Evolutionary conservation across 176 grass and related monocot species (phyloP), one percentile per base, ranked within the genome.

Genomic region (Olyra latifolia): DNA sequence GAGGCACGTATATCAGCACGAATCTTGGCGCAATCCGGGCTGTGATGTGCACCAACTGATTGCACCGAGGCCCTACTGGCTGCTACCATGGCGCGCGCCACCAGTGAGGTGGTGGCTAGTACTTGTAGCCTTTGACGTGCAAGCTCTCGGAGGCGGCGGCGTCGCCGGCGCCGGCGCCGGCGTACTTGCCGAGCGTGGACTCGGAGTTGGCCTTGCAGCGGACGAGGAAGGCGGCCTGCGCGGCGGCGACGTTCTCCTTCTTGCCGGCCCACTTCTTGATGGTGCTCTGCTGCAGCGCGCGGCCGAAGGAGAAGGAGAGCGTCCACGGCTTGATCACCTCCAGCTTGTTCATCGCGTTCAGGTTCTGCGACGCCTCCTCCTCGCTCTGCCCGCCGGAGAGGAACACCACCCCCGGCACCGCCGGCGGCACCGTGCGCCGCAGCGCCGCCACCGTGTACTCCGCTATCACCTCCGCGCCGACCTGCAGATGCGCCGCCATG

Each of bases 241-340:
- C 92, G 27, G 84, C 77, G 13, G 85, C 80, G 11, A 94, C 85
- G 72, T 94, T 92, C 87, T 98, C 95, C 49, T 87, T 80, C 83
- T 98, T 94, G 20, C 92, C 90, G 15, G 32, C 75, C 95, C 95
- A 98, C 83, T 94, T 98, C 95, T 94, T 98, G 87, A 98, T 90
- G 2, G 95, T 94, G 86, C 95, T 98, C 86, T 87, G 83, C 83
- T 94, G 95, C 80, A 98, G 83, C 72, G 92, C 95, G 64, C 95
- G 88, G 56, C 95, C 95, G 59, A 94, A 98, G 52, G 95, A 98
- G 88, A 98, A 98, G 52, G 95, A 84, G 56, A 94, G 74, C 42
- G 92, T 89, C 95, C 95, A 98, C 0, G 95, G 95, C 88, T 89
- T 98, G 62, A 89, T 69, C 88, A 98, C 95, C 25, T 74, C 42